These are phyloP conservation scores for Adansonia grandidieri DNA, from an alignment of 441 rosid species.

Conservation along the genomic window DNA sequence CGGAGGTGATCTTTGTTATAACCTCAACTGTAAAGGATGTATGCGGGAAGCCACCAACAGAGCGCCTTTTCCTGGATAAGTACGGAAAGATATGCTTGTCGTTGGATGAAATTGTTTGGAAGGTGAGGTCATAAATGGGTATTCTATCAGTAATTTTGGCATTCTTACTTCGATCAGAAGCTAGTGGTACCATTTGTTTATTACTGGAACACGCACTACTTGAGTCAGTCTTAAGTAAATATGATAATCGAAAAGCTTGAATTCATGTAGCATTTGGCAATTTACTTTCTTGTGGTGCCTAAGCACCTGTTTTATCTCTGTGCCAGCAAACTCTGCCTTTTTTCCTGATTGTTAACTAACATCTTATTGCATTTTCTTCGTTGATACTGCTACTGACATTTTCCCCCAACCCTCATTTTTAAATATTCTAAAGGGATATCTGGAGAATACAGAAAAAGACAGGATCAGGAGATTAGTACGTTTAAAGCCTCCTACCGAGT, in stretches of 20 bases:
- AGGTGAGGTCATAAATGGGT: conserved; percentile 44
- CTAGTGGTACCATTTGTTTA: not conserved
- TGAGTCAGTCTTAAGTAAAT: not conserved
- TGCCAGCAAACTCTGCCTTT: not conserved
- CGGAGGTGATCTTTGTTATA: conserved; percentile 84
- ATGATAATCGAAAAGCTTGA: not conserved
- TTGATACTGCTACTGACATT: not conserved
- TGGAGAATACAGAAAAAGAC: conserved; percentile 82
- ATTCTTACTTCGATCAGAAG: not conserved
- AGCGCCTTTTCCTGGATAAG: conserved; percentile 88
- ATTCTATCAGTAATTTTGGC: not conserved
- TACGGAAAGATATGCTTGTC: conserved; percentile 90
- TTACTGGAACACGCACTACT: not conserved
- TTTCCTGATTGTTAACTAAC: not conserved
- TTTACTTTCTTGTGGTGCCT: not conserved
- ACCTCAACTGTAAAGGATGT: conserved; percentile 85
- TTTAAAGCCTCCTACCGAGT: conserved; percentile 76
- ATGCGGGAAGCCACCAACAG: conserved; percentile 92
- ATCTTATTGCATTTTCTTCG: not conserved
- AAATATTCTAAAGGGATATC: conserved; percentile 52
- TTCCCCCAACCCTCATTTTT: not conserved
- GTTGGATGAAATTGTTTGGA: conserved; percentile 93
- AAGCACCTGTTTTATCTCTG: not conserved
- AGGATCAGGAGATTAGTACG: conserved; percentile 70
- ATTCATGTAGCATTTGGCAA: not conserved